Base-by-base conservation (phyloP, 2,329 filamentous ascomycete genomes). In the Nigrospora osmanthi region DNA sequence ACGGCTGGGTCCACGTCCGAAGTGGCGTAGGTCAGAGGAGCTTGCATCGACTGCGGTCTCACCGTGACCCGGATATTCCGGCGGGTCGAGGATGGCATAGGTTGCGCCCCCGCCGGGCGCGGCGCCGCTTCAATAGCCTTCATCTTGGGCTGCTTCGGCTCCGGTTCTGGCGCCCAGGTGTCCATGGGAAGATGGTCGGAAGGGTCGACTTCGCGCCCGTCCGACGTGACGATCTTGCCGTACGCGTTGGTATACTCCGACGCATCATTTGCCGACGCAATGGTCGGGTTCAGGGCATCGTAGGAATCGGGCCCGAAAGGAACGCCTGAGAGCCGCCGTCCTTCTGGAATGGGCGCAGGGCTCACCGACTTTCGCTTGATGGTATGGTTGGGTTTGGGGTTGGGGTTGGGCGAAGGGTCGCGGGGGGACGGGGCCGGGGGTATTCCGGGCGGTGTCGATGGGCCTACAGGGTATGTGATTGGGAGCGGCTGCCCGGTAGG, bases 131-230 rank as follows among this genome's bases (percentile, higher is more conserved):
- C 56, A 11, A 44, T 23, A 16, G 30, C 42, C 16, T 48, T 34
- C 33, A 51, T 49, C 9, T 39, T 40, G 9, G 54, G 53, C n/a
- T 67, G 68, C 57, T 82, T 84, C 17, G 75, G 73, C 53, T 87
- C 83, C 0, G 85, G 85, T 55, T 89, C 85, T 0, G 85, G 85
- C 2, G 85, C 85, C 85, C 85, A 89, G 1, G 80, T 80, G 45
- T 87, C 81, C 59, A 88, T 78, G 0, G 87, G 87, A 13, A 90
- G 71, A 58, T 90, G 86, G 61, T 91, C 87, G 1, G 85, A 88
- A 1, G 87, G 87, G 57, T 91, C 87, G 45, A 91, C 76, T 55
- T 89, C 83, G 45, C 83, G 75, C 7, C 87, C 87, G 58, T 89
- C 85, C 50, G 85, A 75, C 1, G 80, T 85, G 43, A 89, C 81